Evolutionary conservation across 768 basidiomycete genomes (phyloP).

Genomic region (Tylopilus sp.): DNA sequence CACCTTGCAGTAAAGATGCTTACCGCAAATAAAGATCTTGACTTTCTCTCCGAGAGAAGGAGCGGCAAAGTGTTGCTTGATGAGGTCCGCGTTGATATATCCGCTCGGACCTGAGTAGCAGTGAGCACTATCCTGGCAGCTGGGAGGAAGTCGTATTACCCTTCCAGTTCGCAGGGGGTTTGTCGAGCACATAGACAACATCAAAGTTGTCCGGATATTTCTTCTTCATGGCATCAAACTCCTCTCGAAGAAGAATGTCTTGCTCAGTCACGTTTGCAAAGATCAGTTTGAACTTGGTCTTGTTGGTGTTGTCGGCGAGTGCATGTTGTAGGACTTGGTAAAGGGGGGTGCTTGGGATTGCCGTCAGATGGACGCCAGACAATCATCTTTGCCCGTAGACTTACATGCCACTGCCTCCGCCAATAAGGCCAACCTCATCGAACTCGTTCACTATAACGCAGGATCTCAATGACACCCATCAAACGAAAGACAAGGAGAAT

Average conservation of each 20-base stretch:
- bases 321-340: slow-evolving; percentile 81
- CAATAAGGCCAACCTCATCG: slow-evolving; percentile 84
- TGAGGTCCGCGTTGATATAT: slow-evolving; percentile 67
- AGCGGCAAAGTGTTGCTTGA: slow-evolving; percentile 70
- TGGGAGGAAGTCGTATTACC: slow-evolving; percentile 40
- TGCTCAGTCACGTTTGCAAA: slow-evolving; percentile 87
- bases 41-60: slow-evolving; percentile 68
- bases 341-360: slow-evolving; percentile 63
- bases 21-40: slow-evolving; percentile 89
- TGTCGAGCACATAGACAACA: slow-evolving; percentile 85
- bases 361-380: not conserved
- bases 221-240: slow-evolving; percentile 67
- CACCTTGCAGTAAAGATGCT: slow-evolving; percentile 18
- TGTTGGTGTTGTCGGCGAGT: slow-evolving; percentile 70
- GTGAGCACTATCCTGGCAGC: slow-evolving; percentile 4
- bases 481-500: slow-evolving; percentile 8
- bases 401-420: slow-evolving; percentile 92
- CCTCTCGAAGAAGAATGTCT: slow-evolving; percentile 85
- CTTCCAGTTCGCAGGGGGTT: slow-evolving; percentile 54
- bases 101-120: slow-evolving; percentile 56
- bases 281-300: slow-evolving; percentile 90
- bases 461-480: not conserved
- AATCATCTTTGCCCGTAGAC: slow-evolving; percentile 21
- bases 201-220: slow-evolving; percentile 71
- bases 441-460: slow-evolving; percentile 74